Percentiles rank a stretch among this genome's conserved stretches.
phyloP scores from a whole-genome alignment of 129 eudicot species.

The Helianthus tuberosus region DNA sequence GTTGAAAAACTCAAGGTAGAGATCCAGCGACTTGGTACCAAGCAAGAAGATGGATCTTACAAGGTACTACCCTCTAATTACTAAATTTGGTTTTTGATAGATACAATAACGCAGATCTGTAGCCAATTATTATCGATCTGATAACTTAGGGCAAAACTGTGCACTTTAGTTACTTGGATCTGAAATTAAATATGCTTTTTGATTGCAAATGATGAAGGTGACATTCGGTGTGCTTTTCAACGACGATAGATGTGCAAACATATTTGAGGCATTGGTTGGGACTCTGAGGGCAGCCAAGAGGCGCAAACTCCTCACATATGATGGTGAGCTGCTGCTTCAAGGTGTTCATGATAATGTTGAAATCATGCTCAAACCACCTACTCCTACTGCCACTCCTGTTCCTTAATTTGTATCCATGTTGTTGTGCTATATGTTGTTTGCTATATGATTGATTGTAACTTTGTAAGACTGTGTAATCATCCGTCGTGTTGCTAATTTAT shows the following conservation, averaged over 20 bases:
- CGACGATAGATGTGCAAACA: slow-evolving; percentile 94
- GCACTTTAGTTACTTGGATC: background rate
- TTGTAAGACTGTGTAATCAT: background rate
- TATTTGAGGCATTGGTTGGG: slow-evolving; percentile 97
- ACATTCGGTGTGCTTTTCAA: slow-evolving; percentile 93
- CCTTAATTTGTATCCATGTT: background rate
- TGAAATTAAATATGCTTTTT: background rate
- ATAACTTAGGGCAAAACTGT: too few species aligned
- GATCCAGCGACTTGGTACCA: slow-evolving; percentile 43
- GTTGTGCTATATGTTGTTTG: background rate
- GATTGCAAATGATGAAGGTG: slow-evolving; percentile 41
- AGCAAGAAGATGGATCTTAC: slow-evolving; percentile 42
- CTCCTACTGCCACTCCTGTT: slow-evolving; percentile 16
- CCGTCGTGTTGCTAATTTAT: background rate
- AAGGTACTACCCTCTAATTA: slow-evolving; percentile 16
- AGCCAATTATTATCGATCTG: background rate
- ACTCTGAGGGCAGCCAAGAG: slow-evolving; percentile 96
- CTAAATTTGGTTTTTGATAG: background rate
- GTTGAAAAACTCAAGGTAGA: slow-evolving; percentile 44
- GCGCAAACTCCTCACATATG: slow-evolving; percentile 82
- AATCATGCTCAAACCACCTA: slow-evolving; percentile 64
- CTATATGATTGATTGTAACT: background rate
- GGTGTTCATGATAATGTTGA: slow-evolving; percentile 96
- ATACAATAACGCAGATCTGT: background rate
- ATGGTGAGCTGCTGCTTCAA: slow-evolving; percentile 94